Conservation (phyloP, 164 flowering plant species). For the Tetrastigma voinierianum region DNA sequence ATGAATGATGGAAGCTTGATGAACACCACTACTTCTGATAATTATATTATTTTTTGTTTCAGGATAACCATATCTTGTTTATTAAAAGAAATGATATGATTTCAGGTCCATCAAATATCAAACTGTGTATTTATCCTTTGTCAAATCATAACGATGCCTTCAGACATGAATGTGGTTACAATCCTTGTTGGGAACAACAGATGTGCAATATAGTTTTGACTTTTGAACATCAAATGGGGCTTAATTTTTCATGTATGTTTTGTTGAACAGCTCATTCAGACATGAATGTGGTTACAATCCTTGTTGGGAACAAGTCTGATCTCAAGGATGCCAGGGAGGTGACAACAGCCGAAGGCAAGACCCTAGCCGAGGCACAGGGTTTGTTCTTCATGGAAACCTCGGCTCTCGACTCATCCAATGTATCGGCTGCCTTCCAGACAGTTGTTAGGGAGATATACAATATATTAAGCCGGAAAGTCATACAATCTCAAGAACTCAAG, state of each 20-base stretch:
- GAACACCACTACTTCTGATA: too few species aligned
- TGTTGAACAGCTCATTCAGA: slow-evolving; percentile 67
- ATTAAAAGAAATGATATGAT: too few species aligned
- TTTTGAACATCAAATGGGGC: not conserved
- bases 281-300: slow-evolving; percentile 80
- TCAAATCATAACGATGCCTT: slow-evolving; percentile 10
- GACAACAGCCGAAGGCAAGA: slow-evolving; percentile 58
- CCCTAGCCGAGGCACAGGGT: slow-evolving; percentile 67
- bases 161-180: slow-evolving; percentile 83
- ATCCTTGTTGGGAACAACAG: slow-evolving; percentile 64
- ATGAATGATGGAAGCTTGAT: not conserved
- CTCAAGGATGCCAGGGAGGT: slow-evolving; percentile 74
- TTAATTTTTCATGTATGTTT: slow-evolving; percentile 8
- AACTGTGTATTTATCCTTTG: too few species aligned
- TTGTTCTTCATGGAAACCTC: slow-evolving; percentile 79
- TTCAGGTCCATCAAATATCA: too few species aligned
- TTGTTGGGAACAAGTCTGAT: slow-evolving; percentile 76
- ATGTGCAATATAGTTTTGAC: too few species aligned
- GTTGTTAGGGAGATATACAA: slow-evolving; percentile 69
- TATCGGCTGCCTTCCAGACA: slow-evolving; percentile 59
- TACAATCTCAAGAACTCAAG: slow-evolving; percentile 51
- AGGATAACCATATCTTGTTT: too few species aligned
- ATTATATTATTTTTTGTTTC: too few species aligned
- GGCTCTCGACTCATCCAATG: slow-evolving; percentile 76
- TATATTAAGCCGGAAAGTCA: slow-evolving; percentile 67